phyloP scores from a whole-genome alignment of 768 basidiomycete species.

The Lentinula lateritia region DNA sequence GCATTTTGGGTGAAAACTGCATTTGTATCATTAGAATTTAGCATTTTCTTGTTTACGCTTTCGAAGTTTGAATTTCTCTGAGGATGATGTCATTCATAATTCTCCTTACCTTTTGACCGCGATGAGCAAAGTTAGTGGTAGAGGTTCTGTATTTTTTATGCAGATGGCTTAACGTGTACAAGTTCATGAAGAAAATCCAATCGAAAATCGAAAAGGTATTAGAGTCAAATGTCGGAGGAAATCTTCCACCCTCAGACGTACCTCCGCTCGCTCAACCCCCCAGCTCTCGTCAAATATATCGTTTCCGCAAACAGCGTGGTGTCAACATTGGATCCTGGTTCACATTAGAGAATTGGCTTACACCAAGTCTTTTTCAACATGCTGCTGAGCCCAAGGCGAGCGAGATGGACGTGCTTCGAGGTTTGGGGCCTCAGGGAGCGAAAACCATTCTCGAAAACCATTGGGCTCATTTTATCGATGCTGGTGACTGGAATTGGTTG shows the following conservation, averaged over 20 bases:
- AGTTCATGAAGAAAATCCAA: constrained; percentile 7
- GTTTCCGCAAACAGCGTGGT: constrained; percentile 72
- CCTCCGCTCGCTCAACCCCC: constrained; percentile 6
- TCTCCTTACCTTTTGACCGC: neutral
- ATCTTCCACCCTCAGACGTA: neutral
- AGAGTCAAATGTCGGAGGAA: neutral
- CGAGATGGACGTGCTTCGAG: constrained; percentile 65
- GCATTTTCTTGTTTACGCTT: neutral
- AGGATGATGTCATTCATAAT: neutral
- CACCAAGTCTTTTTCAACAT: constrained; percentile 47
- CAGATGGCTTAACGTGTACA: neutral
- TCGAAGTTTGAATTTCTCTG: neutral
- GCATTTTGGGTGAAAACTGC: neutral
- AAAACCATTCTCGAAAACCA: constrained; percentile 50
- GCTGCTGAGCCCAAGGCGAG: constrained; percentile 55
- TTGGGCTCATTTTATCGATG: constrained; percentile 70
- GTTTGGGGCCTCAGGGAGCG: constrained; percentile 24
- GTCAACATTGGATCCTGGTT: constrained; percentile 87
- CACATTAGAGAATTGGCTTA: constrained; percentile 74
- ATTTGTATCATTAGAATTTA: neutral
- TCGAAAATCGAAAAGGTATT: constrained; percentile 1
- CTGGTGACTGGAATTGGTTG: constrained; percentile 63
- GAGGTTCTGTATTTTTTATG: neutral
- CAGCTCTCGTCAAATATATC: constrained; percentile 21
- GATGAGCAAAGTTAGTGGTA: neutral